Conservation (phyloP, 2,329 filamentous ascomycete species). For the Paecilomyces formosus region DNA sequence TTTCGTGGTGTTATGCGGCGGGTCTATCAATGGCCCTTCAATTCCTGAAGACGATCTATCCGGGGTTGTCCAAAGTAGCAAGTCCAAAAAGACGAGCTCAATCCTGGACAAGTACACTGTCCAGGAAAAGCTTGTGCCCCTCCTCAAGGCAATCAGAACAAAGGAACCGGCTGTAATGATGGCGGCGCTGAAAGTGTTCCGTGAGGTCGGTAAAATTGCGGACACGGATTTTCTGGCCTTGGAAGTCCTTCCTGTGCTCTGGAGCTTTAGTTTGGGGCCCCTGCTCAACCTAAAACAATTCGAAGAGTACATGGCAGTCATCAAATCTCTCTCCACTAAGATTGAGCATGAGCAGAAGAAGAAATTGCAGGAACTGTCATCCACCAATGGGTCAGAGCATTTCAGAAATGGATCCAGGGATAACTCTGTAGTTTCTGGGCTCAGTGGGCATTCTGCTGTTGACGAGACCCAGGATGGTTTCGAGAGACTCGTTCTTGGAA, state of each 20-base stretch:
- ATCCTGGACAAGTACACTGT: constrained; percentile 97
- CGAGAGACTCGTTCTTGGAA: constrained; percentile 80
- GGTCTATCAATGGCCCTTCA: constrained; percentile 45
- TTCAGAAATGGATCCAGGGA: constrained; percentile 19
- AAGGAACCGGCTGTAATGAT: constrained; percentile 98
- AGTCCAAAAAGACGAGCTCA: constrained; percentile 57
- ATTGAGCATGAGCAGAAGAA: constrained; percentile 84
- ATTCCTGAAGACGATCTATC: constrained; percentile 63
- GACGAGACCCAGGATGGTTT: constrained; percentile 65
- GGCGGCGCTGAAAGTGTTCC: constrained; percentile 76
- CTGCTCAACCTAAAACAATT: constrained; percentile 84
- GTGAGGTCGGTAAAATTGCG: constrained; percentile 70
- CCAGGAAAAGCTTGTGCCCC: constrained; percentile 90
- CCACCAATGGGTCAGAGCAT: constrained; percentile 47
- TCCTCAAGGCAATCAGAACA: constrained; percentile 89
- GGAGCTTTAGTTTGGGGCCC: constrained; percentile 86
- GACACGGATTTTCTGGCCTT: constrained; percentile 89
- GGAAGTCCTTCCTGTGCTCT: constrained; percentile 82
- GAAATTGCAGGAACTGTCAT: constrained; percentile 78
- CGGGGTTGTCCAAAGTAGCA: constrained; percentile 49
- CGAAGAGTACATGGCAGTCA: constrained; percentile 79
- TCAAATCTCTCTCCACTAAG: constrained; percentile 68
- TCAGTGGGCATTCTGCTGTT: constrained; percentile 38
- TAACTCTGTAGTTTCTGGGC: constrained; percentile 17
- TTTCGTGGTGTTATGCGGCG: constrained; percentile 83